Evolutionary conservation across 352 stramenopile species (phyloP).

Genomic region (Phytophthora sojae): DNA sequence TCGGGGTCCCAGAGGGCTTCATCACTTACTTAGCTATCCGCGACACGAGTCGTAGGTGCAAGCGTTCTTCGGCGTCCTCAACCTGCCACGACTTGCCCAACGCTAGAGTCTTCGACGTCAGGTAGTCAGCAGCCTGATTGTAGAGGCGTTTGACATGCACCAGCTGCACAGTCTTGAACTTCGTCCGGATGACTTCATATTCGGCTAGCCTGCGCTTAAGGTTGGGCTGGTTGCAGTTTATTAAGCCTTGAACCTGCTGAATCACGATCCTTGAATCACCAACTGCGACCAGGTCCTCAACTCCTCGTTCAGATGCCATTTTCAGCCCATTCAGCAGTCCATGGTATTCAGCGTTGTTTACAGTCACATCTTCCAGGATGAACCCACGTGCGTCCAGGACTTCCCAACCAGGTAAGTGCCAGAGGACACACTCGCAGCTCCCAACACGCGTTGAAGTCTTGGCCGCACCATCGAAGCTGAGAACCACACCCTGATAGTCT

Average conservation of each 20-base stretch:
- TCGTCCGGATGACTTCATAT: background rate
- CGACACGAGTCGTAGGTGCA: too few species aligned
- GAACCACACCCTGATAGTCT: background rate
- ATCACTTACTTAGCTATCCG: too few species aligned
- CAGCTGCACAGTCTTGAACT: background rate
- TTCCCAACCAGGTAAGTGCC: background rate
- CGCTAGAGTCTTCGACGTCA: background rate
- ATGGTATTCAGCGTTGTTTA: slow-evolving; percentile 8
- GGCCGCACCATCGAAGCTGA: slow-evolving; percentile 3
- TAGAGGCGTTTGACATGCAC: background rate
- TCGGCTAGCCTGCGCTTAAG: background rate
- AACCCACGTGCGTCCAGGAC: background rate
- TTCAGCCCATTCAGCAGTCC: background rate
- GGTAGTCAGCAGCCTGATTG: background rate
- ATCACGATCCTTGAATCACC: background rate
- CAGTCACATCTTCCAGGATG: slow-evolving; percentile 4
- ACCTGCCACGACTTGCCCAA: background rate
- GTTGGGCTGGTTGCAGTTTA: slow-evolving; percentile 4
- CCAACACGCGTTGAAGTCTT: too few species aligned
- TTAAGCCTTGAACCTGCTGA: background rate
- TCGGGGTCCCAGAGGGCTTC: too few species aligned
- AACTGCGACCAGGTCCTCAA: too few species aligned
- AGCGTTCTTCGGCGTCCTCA: too few species aligned
- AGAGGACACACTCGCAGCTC: too few species aligned
- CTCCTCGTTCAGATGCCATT: background rate